Conservation (phyloP, 495 filamentous ascomycete species). For the Podospora pseudoanserina region DNA sequence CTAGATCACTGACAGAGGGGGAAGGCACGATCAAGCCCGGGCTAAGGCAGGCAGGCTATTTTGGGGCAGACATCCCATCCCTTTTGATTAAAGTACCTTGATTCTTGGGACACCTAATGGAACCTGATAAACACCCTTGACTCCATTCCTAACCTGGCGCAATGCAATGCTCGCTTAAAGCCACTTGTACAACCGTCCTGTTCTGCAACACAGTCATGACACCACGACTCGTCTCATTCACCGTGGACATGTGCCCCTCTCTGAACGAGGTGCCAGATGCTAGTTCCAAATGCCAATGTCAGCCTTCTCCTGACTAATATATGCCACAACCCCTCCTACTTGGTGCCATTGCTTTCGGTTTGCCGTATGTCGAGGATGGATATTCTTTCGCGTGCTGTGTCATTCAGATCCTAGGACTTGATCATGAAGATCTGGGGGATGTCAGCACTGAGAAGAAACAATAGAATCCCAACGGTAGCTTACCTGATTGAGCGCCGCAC, state of each 20-base stretch:
- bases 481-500: constrained; percentile 73
- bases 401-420: constrained; percentile 41
- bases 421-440: constrained; percentile 67
- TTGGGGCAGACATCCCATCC: neutral
- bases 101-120: neutral
- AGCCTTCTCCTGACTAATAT: too few species aligned
- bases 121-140: neutral
- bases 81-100: neutral
- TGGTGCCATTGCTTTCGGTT: neutral
- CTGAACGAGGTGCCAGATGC: too few species aligned
- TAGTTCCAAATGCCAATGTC: too few species aligned
- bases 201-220: neutral
- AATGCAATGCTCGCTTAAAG: neutral
- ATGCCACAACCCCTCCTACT: neutral
- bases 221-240: too few species aligned
- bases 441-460: constrained; percentile 34
- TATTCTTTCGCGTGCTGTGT: neutral
- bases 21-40: neutral
- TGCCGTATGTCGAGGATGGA: too few species aligned
- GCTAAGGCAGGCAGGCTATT: neutral
- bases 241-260: too few species aligned
- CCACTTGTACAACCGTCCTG: neutral
- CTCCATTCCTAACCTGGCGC: neutral
- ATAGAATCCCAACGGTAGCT: constrained; percentile 19
- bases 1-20: neutral